Evolutionary conservation across 208 protist genomes (phyloP).

Genomic region (Dictyostelium gargantuum): DNA sequence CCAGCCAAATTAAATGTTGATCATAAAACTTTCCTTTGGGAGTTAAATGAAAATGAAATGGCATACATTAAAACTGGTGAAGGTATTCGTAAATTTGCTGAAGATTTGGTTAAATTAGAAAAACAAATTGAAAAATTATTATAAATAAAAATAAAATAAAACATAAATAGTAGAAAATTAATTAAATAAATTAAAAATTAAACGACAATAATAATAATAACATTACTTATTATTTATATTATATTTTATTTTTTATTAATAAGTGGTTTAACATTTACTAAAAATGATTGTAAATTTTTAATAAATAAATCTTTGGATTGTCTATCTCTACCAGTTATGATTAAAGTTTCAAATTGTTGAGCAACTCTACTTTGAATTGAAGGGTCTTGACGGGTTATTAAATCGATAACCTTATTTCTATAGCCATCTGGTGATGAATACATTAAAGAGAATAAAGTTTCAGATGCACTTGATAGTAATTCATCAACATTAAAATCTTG

Average conservation of each 20-base stretch:
- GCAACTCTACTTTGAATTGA: neutral
- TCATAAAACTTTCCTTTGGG: neutral
- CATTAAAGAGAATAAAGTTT: constrained; percentile 17
- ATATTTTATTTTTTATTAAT: neutral
- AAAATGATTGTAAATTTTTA: neutral
- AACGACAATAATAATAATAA: neutral
- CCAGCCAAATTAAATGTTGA: constrained; percentile 29
- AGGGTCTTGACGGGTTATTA: constrained; percentile 18
- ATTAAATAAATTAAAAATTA: neutral
- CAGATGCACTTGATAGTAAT: neutral
- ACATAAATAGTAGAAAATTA: neutral
- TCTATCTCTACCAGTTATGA: neutral
- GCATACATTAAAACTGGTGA: constrained; percentile 97
- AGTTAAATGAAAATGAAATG: constrained; percentile 93
- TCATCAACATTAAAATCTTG: constrained; percentile 58
- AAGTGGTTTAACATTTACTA: constrained; percentile 21
- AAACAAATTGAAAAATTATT: constrained; percentile 81
- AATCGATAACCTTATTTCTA: constrained; percentile 6
- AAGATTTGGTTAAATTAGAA: constrained; percentile 92
- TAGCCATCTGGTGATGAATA: neutral
- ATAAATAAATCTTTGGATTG: constrained; percentile 6
- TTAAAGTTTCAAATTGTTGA: neutral
- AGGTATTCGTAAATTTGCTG: constrained; percentile 95
- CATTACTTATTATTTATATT: no score
- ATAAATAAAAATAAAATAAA: neutral